These are phyloP conservation scores for Pyrus hybrid DNA, from an alignment of 331 rosid species.

Conservation along the genomic window DNA sequence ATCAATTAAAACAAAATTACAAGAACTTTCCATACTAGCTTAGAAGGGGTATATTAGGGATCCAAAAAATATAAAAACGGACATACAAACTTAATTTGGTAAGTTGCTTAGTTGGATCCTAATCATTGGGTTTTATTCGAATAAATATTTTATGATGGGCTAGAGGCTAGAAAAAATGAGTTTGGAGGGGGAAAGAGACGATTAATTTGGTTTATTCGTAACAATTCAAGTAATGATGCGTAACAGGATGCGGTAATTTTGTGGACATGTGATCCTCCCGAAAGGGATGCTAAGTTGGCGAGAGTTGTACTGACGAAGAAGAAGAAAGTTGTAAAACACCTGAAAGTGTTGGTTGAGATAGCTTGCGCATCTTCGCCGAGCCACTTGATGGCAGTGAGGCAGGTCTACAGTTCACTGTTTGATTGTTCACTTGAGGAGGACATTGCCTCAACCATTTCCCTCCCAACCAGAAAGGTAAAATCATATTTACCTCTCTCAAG, in stretches of 20 bases:
- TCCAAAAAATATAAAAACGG: too few species aligned
- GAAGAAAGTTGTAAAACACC: constrained; percentile 35
- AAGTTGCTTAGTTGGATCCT: too few species aligned
- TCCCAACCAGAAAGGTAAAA: constrained; percentile 63
- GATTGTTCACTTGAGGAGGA: constrained; percentile 88
- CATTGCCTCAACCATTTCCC: constrained; percentile 41
- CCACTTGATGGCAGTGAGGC: constrained; percentile 81
- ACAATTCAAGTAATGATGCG: constrained; percentile 1
- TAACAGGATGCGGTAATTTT: constrained; percentile 64
- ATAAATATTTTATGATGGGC: too few species aligned
- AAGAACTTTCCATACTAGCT: too few species aligned
- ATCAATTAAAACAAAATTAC: too few species aligned
- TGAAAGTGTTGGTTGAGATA: constrained; percentile 68
- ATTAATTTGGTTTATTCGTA: background rate
- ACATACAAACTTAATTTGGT: too few species aligned
- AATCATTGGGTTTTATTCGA: too few species aligned
- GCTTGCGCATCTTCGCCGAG: constrained; percentile 78
- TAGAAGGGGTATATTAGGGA: too few species aligned
- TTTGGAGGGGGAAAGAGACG: too few species aligned
- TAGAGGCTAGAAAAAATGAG: too few species aligned
- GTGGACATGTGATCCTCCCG: constrained; percentile 71
- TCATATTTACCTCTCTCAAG: background rate
- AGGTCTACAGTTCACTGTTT: constrained; percentile 56
- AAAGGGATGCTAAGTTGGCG: constrained; percentile 77
- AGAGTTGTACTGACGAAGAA: constrained; percentile 39